Conservation (phyloP, 1,284 basidiomycete genomes). For the Sanghuangporus sanghuang region DNA sequence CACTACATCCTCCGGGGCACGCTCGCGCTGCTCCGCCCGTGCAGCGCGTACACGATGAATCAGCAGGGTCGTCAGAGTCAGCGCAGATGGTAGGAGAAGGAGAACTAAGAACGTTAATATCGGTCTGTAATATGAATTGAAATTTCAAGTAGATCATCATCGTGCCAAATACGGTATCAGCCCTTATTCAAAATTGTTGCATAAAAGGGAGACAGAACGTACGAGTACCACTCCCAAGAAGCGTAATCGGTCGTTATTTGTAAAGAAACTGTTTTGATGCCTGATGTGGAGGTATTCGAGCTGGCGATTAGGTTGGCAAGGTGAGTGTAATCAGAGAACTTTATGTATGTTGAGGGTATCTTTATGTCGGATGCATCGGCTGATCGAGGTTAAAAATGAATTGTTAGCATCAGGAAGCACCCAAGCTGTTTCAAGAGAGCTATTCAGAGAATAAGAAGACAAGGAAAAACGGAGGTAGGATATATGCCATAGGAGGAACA, state of each 20-base stretch:
- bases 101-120: slow-evolving; percentile 78
- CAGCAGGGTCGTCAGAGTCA: slow-evolving; percentile 78
- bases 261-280: slow-evolving; percentile 66
- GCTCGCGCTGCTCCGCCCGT: slow-evolving; percentile 71
- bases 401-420: slow-evolving; percentile 13
- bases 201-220: slow-evolving; percentile 24
- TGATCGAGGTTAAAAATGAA: slow-evolving; percentile 25
- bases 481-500: not conserved
- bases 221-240: slow-evolving; percentile 85
- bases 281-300: slow-evolving; percentile 73
- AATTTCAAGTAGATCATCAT: slow-evolving; percentile 11
- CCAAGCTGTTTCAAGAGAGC: not conserved
- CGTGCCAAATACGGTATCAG: slow-evolving; percentile 4
- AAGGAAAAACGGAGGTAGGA: not conserved
- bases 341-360: slow-evolving; percentile 71
- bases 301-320: slow-evolving; percentile 53
- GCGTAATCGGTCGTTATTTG: slow-evolving; percentile 73
- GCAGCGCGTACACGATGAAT: slow-evolving; percentile 74
- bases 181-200: not conserved
- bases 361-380: slow-evolving; percentile 69
- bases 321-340: slow-evolving; percentile 60
- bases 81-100: slow-evolving; percentile 71
- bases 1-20: slow-evolving; percentile 76
- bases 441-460: slow-evolving; percentile 5
- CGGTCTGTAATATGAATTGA: slow-evolving; percentile 41